Percentiles rank a stretch among this genome's conserved stretches.
Conservation (phyloP, 495 filamentous ascomycete genomes). For the Aspergillus sclerotioniger region DNA sequence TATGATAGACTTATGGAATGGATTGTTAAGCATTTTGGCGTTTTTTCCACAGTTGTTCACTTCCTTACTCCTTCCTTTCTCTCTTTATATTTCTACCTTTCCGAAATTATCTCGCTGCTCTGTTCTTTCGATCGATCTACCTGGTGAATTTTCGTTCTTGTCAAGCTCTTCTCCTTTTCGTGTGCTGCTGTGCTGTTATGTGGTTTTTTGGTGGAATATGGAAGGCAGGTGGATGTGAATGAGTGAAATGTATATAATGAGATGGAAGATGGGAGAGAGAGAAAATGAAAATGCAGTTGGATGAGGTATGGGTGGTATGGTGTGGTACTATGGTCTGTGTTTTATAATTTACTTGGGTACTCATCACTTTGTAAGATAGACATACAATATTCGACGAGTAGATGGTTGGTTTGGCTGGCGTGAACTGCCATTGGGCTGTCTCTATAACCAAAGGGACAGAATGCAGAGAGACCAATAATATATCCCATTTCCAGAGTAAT, state of each 20-base stretch:
- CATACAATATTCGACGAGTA: too few species aligned
- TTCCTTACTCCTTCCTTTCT: neutral
- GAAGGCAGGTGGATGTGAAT: neutral
- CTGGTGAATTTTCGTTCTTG: neutral
- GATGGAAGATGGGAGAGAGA: neutral
- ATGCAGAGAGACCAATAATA: too few species aligned
- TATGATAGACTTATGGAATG: conserved; percentile 22
- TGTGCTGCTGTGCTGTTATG: neutral
- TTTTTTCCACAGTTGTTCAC: conserved; percentile 5
- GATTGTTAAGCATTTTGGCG: conserved; percentile 19
- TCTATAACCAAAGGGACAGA: too few species aligned
- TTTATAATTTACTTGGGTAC: neutral
- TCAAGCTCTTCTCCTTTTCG: neutral
- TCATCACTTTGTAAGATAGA: too few species aligned
- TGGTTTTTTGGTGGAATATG: neutral
- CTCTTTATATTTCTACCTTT: neutral
- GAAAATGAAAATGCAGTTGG: neutral
- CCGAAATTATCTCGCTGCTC: neutral
- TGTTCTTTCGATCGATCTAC: neutral
- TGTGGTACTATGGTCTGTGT: neutral
- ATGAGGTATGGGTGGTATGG: neutral
- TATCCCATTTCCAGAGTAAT: too few species aligned
- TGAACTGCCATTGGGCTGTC: too few species aligned
- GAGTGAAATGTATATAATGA: neutral
- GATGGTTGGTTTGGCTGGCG: too few species aligned